phyloP scores from a whole-genome alignment of 129 eudicot genomes.

The Sambucus nigra region DNA sequence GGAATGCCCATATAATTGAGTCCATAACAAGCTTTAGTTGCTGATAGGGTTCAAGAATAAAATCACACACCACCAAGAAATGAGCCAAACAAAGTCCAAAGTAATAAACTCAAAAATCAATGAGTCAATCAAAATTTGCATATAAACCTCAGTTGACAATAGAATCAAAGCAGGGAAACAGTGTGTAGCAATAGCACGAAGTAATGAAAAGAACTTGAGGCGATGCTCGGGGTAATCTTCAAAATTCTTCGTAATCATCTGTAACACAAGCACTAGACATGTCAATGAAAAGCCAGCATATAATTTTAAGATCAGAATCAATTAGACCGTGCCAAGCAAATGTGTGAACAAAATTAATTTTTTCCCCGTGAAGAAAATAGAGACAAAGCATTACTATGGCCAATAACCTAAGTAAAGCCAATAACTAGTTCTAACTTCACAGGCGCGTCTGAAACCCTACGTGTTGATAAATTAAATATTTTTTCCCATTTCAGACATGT shows the following conservation, averaged over 20 bases:
- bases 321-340: neutral
- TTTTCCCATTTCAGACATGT: too few relatives aligned
- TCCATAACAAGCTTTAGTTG: slow-evolving; percentile 97
- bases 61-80: neutral
- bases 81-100: neutral
- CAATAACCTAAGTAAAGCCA: too few relatives aligned
- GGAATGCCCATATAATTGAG: slow-evolving; percentile 98
- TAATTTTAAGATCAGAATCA: too few relatives aligned
- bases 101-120: neutral
- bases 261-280: slow-evolving; percentile 7
- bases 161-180: slow-evolving; percentile 90
- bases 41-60: slow-evolving; percentile 27
- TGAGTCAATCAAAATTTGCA: neutral
- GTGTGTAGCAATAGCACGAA: slow-evolving; percentile 87
- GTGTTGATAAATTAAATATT: too few relatives aligned
- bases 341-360: too few relatives aligned
- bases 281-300: neutral
- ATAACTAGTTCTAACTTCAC: too few relatives aligned
- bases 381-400: too few relatives aligned
- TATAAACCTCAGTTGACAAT: slow-evolving; percentile 75
- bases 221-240: slow-evolving; percentile 99
- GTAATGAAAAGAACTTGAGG: slow-evolving; percentile 86
- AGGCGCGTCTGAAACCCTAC: too few relatives aligned
- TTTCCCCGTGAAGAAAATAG: too few relatives aligned
- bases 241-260: slow-evolving; percentile 98